Base-by-base conservation (phyloP, 805 yeast genomes). In the Clavispora santaluciae region DNA sequence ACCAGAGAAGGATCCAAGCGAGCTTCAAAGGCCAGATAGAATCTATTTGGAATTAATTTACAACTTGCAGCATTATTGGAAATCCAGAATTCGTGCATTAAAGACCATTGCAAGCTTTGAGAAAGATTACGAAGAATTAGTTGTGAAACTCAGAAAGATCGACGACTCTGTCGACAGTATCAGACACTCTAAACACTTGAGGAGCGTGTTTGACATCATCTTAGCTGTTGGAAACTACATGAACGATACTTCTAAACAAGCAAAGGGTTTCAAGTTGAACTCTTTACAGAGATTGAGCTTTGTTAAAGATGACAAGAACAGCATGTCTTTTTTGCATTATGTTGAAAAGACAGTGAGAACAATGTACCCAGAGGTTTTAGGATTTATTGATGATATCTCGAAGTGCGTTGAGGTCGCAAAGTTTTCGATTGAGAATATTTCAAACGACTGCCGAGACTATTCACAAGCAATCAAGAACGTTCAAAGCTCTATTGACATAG, bases 21-120 rank as follows among this genome's bases (percentile, higher is more conserved):
- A 86, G 39, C 72, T 93, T 43, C 90, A 90, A 29, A 72, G 98
- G 44, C 85, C 95, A 0, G 99, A 93, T 58, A 78, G 89, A 53
- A 66, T 93, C 5, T 93, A 79, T 55, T 64, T 95, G 49, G 95
- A 86, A 54, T 70, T 90, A 40, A 82, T 89, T 54, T 86, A 81
- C 59, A 88, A 93, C 52, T 64, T 93, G 53, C 85, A 85, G 49
- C 81, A 80, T 47, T 93, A 93, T 60, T 95, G 99, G 99, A 78
- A 81, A 46, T 79, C 96, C 1, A 77, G 99, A 58, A 84, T 91
- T 65, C 70, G 96, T 46, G 95, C 96, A 0, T 61, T 93, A 40
- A 69, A 79, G 37, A 73, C 90, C 11, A 72, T 81, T 8, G 78
- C 84, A 35, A 73, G 81, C 1, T 88, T 75, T 59, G 87, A 86